Evolutionary conservation across 164 flowering plant genomes (phyloP).

Genomic region (Annona squamosa): DNA sequence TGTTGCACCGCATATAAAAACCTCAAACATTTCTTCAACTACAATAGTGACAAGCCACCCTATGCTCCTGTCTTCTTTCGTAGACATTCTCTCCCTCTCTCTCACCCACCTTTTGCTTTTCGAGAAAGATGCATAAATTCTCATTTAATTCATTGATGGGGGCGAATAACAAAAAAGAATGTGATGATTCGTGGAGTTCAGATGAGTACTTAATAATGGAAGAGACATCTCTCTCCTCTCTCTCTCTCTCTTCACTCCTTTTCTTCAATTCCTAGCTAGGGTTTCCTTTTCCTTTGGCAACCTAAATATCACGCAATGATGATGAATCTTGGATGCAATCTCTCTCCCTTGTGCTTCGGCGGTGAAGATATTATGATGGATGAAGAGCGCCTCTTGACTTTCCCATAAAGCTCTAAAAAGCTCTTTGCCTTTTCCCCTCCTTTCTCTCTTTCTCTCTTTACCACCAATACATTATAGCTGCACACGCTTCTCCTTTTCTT

Average conservation of each 20-base stretch:
- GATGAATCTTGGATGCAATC: constrained; percentile 69
- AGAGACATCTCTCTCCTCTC: constrained; percentile 12
- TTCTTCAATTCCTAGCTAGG: constrained; percentile 4
- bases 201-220: constrained; percentile 45
- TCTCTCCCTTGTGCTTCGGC: constrained; percentile 28
- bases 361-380: constrained; percentile 46
- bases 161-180: constrained; percentile 7
- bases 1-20: too few species aligned
- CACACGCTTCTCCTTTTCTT: neutral
- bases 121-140: neutral
- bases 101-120: neutral
- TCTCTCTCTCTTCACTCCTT: neutral
- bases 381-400: constrained; percentile 46
- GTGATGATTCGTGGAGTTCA: constrained; percentile 14
- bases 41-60: too few species aligned
- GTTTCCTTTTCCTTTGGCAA: constrained; percentile 17
- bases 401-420: constrained; percentile 25
- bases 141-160: neutral
- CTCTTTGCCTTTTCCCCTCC: constrained; percentile 33
- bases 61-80: neutral
- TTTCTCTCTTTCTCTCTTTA: constrained; percentile 14
- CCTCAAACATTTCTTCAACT: too few species aligned
- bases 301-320: constrained; percentile 49
- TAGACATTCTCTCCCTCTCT: neutral
- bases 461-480: constrained; percentile 20